A percentile compares a stretch with the other conserved stretches of the same genome.
Conservation (phyloP, 805 yeast genomes). For the Ogataea angusta region DNA sequence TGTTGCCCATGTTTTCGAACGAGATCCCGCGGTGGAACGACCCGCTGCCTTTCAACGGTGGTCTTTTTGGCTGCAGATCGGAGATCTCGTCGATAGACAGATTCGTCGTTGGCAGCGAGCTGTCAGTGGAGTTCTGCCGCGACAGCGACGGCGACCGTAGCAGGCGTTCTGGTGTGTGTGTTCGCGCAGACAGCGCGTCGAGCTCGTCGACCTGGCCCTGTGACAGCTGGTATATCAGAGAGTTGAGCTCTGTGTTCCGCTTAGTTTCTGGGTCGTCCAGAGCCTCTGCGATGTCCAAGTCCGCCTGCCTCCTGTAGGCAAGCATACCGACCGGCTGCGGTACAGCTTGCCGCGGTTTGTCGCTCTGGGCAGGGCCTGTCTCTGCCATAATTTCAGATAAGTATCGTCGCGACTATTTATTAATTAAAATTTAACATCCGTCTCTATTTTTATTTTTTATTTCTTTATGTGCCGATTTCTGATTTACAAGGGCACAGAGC, state of each 20-base stretch:
- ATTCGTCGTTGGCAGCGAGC: constrained; percentile 1
- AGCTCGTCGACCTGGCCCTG: constrained; percentile 17
- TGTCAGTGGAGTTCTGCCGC: constrained; percentile 4
- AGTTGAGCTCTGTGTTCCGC: constrained; percentile 29
- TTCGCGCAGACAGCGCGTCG: constrained; percentile 5
- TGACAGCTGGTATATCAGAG: constrained; percentile 27
- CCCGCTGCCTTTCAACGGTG: constrained; percentile 8
- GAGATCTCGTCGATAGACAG: constrained; percentile 2
- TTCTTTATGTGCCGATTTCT: constrained; percentile 81
- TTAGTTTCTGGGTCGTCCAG: constrained; percentile 26
- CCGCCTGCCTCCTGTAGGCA: not conserved
- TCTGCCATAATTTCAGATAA: constrained; percentile 1
- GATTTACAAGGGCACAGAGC: constrained; percentile 88
- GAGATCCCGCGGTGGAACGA: constrained; percentile 34
- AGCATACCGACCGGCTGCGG: not conserved
- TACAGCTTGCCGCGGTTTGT: not conserved
- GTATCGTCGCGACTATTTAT: constrained; percentile 5
- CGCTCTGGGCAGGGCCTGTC: not conserved
- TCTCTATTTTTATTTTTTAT: not conserved
- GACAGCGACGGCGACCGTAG: constrained; percentile 19
- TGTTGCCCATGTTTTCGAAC: constrained; percentile 42
- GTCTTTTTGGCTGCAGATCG: constrained; percentile 5
- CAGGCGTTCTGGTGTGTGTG: constrained; percentile 13
- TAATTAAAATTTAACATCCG: not conserved
- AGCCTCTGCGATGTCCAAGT: constrained; percentile 3